Evolutionary conservation across 129 eudicot genomes (phyloP), one percentile per base, ranked within the genome.

Genomic region (Centella asiatica): DNA sequence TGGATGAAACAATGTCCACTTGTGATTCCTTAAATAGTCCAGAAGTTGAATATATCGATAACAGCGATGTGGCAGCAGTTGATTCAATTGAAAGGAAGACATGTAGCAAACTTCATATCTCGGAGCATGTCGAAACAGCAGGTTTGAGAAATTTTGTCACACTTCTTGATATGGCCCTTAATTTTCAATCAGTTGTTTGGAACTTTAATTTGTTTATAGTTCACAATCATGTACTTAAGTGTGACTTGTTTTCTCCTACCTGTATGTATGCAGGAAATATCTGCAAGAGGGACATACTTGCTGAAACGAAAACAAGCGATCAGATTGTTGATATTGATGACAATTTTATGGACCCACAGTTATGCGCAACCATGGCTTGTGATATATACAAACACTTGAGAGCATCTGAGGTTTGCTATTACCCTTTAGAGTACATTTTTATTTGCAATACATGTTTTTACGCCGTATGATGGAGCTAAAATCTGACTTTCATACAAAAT

Each of bases 321-420:
- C 65, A 79, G 64, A 71, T 87, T 73, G 85, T 82, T 27, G 80
- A 87, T 66, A 70, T 92, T 62, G 99, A 92, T 78, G 76, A 76
- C 14, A 80, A 87, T 74, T 76, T 75, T 29, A 76, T 77, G 77
- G 99, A 92, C 26, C 99, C 99, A 9, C 96, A 92, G 69, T 50
- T 85, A 58, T 92, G 99, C 76, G 90, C 96, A 34, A 85, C 96
- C 22, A 84, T 87, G 68, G 99, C 96, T 62, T 92, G 96, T 85
- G 99, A 92, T 74, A 92, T 92, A 29, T 92, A 87, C 82, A 90
- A 87, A 73, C 95, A 92, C 72, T 77, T 92, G 78, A 69, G 95
- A 69, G 96, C 84, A 53, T 68, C 96, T 3, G 99, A 87, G 95
- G 98, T 85, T 50, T 15, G 20, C 23, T 5, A 25, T 60, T 45